phyloP scores from a whole-genome alignment of 78 protist species.

The Capsaspora owczarzaki region DNA sequence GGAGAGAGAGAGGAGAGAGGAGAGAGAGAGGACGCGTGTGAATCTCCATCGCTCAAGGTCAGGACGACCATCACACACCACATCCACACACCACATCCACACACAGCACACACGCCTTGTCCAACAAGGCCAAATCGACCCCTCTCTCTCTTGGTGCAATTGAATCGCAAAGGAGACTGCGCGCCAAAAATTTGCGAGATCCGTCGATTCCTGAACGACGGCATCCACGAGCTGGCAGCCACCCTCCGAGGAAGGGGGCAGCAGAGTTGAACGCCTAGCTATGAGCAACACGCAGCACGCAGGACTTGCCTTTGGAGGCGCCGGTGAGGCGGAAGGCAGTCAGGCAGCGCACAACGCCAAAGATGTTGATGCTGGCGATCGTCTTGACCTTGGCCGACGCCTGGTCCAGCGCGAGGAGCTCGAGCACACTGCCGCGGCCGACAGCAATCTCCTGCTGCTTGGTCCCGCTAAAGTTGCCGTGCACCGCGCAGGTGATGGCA shows the following conservation, averaged over 20 bases:
- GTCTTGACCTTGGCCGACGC: conserved; percentile 5
- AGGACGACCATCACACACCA: no score
- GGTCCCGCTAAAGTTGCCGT: conserved; percentile 16
- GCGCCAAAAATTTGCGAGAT: no score
- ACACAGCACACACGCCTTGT: no score
- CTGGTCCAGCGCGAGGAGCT: conserved; percentile 11
- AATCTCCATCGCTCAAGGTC: not conserved
- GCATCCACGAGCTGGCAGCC: no score
- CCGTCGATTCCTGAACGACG: no score
- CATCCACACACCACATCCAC: no score
- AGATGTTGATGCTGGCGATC: not conserved
- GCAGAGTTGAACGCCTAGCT: no score
- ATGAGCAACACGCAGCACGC: not conserved
- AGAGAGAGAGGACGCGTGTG: not conserved
- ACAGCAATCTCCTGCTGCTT: conserved; percentile 25
- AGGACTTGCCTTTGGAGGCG: conserved; percentile 2
- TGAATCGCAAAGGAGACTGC: no score
- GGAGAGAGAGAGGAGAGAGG: not conserved
- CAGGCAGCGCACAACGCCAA: conserved; percentile 80
- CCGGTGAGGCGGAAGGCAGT: conserved; percentile 78
- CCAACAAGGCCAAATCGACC: no score
- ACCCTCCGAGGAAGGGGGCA: no score
- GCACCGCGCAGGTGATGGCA: not conserved
- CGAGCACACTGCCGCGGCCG: conserved; percentile 2
- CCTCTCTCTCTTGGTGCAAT: no score